Conservation (phyloP, 2,329 filamentous ascomycete species). For the Periconia macrospinosa region DNA sequence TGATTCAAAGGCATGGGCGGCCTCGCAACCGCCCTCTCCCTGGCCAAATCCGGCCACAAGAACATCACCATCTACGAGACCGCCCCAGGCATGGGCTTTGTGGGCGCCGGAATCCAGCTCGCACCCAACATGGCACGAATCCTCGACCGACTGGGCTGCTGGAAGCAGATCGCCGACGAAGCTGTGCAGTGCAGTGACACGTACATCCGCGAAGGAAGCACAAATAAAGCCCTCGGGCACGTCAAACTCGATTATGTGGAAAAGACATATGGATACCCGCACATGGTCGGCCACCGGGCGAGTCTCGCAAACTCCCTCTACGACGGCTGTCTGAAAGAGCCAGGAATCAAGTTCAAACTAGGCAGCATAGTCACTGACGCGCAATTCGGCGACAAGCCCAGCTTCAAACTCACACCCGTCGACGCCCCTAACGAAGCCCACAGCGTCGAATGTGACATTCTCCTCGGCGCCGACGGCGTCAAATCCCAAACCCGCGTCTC, state of each 20-base stretch:
- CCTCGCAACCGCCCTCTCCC: slow-evolving; percentile 68
- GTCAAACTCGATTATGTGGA: slow-evolving; percentile 70
- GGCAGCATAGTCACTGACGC: slow-evolving; percentile 59
- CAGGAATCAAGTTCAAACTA: slow-evolving; percentile 69
- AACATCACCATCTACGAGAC: slow-evolving; percentile 74
- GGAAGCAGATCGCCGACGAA: slow-evolving; percentile 69
- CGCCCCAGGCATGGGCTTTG: slow-evolving; percentile 74
- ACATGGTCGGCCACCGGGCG: slow-evolving; percentile 78
- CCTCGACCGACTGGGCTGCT: slow-evolving; percentile 71
- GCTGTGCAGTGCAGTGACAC: slow-evolving; percentile 72
- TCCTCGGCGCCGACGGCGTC: slow-evolving; percentile 54
- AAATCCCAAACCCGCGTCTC: slow-evolving; percentile 51
- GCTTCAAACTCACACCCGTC: slow-evolving; percentile 60
- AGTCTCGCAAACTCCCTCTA: slow-evolving; percentile 71
- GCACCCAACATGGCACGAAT: slow-evolving; percentile 82
- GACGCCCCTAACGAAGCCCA: slow-evolving; percentile 57
- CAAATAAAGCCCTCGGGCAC: slow-evolving; percentile 69
- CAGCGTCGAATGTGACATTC: slow-evolving; percentile 53
- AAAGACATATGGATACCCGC: slow-evolving; percentile 70
- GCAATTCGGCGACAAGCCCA: slow-evolving; percentile 59
- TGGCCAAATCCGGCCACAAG: slow-evolving; percentile 75
- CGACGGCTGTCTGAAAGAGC: slow-evolving; percentile 67
- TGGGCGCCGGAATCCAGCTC: slow-evolving; percentile 82
- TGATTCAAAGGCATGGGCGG: slow-evolving; percentile 72
- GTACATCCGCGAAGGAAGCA: slow-evolving; percentile 73